These are phyloP conservation scores for Carex littledalei DNA, from an alignment of 176 grass and related monocot species.

Conservation along the genomic window DNA sequence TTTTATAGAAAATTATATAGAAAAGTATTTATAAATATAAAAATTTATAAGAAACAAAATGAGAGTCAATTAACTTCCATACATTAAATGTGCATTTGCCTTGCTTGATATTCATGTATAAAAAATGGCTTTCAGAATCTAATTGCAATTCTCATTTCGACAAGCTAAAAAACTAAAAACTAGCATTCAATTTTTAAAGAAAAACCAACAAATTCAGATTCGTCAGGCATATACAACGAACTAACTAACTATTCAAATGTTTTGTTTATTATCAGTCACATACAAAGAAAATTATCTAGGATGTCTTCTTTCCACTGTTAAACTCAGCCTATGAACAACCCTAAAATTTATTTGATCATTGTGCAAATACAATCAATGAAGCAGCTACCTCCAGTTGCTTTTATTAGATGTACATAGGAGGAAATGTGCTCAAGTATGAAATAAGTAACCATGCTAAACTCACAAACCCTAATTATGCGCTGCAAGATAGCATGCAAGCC, in stretches of 20 bases:
- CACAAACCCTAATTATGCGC: conserved; percentile 6
- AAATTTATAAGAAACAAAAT: too few species aligned
- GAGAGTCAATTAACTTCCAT: too few species aligned
- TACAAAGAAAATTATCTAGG: background rate
- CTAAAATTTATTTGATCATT: background rate
- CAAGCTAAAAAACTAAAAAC: background rate
- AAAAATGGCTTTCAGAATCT: background rate
- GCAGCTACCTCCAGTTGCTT: background rate
- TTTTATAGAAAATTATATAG: too few species aligned
- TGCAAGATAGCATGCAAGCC: conserved; percentile 42
- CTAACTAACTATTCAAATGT: background rate
- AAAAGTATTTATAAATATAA: too few species aligned
- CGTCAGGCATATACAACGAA: background rate
- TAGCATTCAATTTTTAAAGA: background rate
- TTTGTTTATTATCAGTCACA: background rate
- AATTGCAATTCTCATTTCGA: too few species aligned
- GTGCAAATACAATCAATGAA: conserved; percentile 4
- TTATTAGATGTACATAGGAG: background rate
- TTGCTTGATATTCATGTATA: background rate
- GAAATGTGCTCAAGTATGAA: background rate
- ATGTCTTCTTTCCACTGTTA: background rate
- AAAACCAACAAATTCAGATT: background rate
- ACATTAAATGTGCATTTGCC: too few species aligned
- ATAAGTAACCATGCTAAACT: background rate
- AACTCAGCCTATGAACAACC: background rate